phyloP scores from a whole-genome alignment of 73 alveolate species.

The Tetrahymena malaccensis region DNA sequence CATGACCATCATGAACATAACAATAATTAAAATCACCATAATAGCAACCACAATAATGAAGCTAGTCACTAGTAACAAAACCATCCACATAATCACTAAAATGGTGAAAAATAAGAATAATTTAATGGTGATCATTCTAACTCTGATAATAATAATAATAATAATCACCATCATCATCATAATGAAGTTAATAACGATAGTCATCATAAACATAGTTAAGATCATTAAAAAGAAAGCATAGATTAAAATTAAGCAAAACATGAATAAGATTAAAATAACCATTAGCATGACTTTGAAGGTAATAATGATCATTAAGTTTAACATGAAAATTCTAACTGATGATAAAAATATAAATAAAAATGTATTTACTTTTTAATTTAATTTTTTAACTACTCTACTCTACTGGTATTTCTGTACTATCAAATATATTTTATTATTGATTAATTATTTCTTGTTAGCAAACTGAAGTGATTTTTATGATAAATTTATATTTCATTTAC shows the following conservation, averaged over 20 bases:
- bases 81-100: neutral
- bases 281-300: neutral
- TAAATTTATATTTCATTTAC: no score
- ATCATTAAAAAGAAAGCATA: neutral
- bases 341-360: neutral
- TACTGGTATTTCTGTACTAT: no score
- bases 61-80: neutral
- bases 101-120: neutral
- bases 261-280: neutral
- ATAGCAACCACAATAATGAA: neutral
- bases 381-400: no score
- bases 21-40: neutral
- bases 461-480: no score
- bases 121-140: neutral
- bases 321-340: neutral
- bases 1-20: neutral
- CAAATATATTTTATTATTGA: no score
- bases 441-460: no score
- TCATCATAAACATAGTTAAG: neutral
- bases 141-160: no score
- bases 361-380: no score
- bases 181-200: no score
- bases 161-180: no score
- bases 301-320: neutral
- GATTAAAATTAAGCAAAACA: neutral